phyloP scores from a whole-genome alignment of 2,329 filamentous ascomycete species.

The Ceratocystis papillata region DNA sequence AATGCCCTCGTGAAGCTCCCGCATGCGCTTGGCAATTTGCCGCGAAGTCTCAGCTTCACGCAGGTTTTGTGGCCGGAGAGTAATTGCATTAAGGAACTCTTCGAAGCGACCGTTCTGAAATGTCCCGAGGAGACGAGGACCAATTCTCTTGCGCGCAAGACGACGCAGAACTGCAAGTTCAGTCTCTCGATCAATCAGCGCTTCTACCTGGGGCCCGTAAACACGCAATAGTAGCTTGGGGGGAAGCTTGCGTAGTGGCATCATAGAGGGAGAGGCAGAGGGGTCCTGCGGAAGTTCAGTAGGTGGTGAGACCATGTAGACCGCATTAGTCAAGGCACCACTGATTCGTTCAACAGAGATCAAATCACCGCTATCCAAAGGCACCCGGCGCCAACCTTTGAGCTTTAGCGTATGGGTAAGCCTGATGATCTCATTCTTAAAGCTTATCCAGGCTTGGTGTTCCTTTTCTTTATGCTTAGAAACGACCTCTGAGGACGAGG shows the following conservation, averaged over 20 bases:
- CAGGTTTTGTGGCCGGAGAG: constrained; percentile 66
- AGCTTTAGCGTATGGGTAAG: constrained; percentile 78
- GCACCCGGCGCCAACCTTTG: constrained; percentile 82
- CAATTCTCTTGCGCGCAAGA: constrained; percentile 83
- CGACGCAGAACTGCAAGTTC: constrained; percentile 79
- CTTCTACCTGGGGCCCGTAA: constrained; percentile 89
- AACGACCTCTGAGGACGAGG: constrained; percentile 29
- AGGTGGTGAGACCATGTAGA: constrained; percentile 86
- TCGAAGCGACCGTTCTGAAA: constrained; percentile 95
- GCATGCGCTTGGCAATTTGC: constrained; percentile 95
- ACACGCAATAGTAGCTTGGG: constrained; percentile 75
- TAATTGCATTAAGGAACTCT: constrained; percentile 77
- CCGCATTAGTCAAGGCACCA: constrained; percentile 88
- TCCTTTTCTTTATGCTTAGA: constrained; percentile 49
- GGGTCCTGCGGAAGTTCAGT: constrained; percentile 29
- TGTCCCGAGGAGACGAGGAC: constrained; percentile 78
- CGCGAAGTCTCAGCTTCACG: constrained; percentile 72
- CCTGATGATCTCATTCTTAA: constrained; percentile 86
- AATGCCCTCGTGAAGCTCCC: constrained; percentile 87
- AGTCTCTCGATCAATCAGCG: constrained; percentile 85
- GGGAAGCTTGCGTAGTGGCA: constrained; percentile 34
- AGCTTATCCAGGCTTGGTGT: constrained; percentile 65
- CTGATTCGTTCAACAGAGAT: constrained; percentile 68
- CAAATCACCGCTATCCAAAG: constrained; percentile 56
- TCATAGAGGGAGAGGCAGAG: constrained; percentile 33